Evolutionary conservation across 345 rosid species (phyloP).

Genomic region (Melaleuca alternifolia): DNA sequence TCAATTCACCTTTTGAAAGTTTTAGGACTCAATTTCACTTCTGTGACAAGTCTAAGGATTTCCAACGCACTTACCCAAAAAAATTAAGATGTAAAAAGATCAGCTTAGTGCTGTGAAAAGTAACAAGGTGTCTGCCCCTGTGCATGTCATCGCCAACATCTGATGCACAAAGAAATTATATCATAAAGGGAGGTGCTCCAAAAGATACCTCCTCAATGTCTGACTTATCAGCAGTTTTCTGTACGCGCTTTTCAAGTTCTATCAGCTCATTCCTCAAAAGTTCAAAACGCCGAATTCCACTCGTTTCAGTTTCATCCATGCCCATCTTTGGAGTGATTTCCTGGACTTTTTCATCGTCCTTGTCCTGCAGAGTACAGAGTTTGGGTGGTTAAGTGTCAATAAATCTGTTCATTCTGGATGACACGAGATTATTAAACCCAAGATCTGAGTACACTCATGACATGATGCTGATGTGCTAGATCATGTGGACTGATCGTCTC

Average conservation of each 20-base stretch:
- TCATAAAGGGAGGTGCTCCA: background rate
- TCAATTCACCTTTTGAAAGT: too few relatives aligned
- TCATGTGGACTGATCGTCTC: background rate
- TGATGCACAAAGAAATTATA: background rate
- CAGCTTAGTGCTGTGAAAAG: background rate
- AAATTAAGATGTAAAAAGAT: background rate
- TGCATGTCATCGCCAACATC: background rate
- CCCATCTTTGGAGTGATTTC: constrained; percentile 18
- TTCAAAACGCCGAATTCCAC: constrained; percentile 72
- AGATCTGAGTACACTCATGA: background rate
- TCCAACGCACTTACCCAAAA: background rate
- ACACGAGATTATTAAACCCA: background rate
- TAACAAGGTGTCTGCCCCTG: background rate
- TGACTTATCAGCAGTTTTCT: constrained; percentile 56
- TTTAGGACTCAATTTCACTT: too few relatives aligned
- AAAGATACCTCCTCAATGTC: constrained; percentile 53
- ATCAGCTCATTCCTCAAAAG: constrained; percentile 76
- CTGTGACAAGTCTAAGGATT: too few relatives aligned
- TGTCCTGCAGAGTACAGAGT: constrained; percentile 13
- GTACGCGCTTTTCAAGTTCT: constrained; percentile 89
- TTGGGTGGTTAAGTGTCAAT: background rate
- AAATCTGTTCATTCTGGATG: background rate
- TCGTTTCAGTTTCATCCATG: constrained; percentile 33
- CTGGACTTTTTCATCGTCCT: constrained; percentile 39
- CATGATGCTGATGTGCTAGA: background rate